phyloP scores from a whole-genome alignment of 1,284 basidiomycete genomes.

The Phlebopus sp. region DNA sequence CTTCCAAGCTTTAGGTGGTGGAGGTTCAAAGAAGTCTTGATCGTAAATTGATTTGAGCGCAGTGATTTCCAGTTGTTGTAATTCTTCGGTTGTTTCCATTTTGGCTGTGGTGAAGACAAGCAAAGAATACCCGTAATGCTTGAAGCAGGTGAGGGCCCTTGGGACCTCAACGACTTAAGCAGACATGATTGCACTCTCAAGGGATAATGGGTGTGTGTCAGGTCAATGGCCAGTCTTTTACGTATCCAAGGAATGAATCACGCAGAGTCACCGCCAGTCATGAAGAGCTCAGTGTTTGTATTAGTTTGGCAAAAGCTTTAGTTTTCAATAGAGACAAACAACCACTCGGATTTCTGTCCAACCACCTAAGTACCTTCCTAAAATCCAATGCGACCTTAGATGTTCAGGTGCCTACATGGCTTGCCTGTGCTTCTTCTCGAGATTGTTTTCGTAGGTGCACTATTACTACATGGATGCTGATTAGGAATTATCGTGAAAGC shows the following conservation, averaged over 20 bases:
- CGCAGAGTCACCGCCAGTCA: conserved; percentile 3
- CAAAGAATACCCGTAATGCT: conserved; percentile 22
- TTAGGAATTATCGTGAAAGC: too few relatives aligned
- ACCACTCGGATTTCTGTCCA: too few relatives aligned
- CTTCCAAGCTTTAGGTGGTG: conserved; percentile 80
- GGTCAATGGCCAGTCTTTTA: too few relatives aligned
- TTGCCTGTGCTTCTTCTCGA: too few relatives aligned
- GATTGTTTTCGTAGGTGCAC: too few relatives aligned
- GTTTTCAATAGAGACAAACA: conserved; percentile 20
- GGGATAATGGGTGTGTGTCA: background rate
- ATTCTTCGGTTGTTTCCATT: conserved; percentile 72
- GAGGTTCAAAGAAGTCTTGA: conserved; percentile 67
- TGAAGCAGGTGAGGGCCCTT: conserved; percentile 58
- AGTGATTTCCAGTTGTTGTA: conserved; percentile 72
- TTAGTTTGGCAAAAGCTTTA: conserved; percentile 5
- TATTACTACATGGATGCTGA: too few relatives aligned
- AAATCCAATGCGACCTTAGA: too few relatives aligned
- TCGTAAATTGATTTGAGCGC: conserved; percentile 76
- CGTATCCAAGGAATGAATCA: conserved; percentile 7
- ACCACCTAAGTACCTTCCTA: too few relatives aligned
- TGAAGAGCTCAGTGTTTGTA: conserved; percentile 19
- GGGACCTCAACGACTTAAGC: conserved; percentile 75
- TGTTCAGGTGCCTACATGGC: too few relatives aligned
- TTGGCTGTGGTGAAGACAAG: conserved; percentile 14
- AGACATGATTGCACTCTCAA: conserved; percentile 43